Base-by-base conservation (phyloP, 2,329 filamentous ascomycete genomes). In the Ilyonectria mors-panacis region DNA sequence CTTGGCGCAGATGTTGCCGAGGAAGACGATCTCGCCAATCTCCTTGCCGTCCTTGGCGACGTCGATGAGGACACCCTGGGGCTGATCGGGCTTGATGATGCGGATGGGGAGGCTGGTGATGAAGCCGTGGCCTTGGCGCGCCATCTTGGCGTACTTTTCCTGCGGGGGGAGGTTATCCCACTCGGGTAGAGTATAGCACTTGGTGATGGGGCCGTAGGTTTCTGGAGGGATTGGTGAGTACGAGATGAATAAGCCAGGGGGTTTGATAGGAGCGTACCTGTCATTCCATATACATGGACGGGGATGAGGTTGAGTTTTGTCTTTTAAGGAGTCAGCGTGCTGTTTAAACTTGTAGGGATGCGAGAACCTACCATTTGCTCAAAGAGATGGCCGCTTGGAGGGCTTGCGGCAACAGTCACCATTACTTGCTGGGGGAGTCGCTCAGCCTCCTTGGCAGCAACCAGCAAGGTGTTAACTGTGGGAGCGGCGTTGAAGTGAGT, bases 401-500 rank as follows among this genome's bases (percentile, higher is more conserved):
- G 96, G 66, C 92, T 95, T 2, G 95, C 96, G 3, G 96, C 96
- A 3, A 99, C 96, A 0, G 95, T 97, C 6, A 99, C 96, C 17
- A 90, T 87, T 10, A 98, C 94, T 0, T 91, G 88, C 1, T 89
- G 82, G 0, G 90, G 85, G 1, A 99, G 85, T 54, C 81, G 87
- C 72, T 87, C 88, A 2, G 96, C 95, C 79, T 94, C 91, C 45
- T 91, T 87, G 3, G 93, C 88, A 13, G 92, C 92, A 77, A 96
- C 97, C 3, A 99, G 88, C 1, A 98, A 84, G 0, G 95, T 99
- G 79, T 98, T 98, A 59, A 99, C 96, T 0, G 96, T 99, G 0
- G 96, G 96, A 0, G 95, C 96, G 1, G 95, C 95, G 77, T 95
- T 97, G 84, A 97, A 98, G 81, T 99, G 96, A 0, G 94, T 98